Conservation (phyloP, 306 rosid genomes). For the Biancaea sappan region DNA sequence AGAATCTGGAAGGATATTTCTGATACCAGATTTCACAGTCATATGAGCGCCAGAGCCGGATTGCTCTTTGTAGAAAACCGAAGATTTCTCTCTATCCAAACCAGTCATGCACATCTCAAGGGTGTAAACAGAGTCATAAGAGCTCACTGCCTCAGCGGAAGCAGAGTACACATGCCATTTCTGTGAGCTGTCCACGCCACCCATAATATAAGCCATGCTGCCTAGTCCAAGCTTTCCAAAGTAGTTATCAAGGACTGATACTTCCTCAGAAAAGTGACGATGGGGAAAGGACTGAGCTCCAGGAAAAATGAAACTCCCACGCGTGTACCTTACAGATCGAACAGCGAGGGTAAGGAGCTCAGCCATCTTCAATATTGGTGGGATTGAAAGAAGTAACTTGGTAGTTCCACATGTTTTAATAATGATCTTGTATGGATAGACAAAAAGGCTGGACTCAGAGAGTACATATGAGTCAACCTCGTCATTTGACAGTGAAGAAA, state of each 20-base stretch:
- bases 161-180: slow-evolving; percentile 76
- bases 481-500: slow-evolving; percentile 55
- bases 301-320: slow-evolving; percentile 70
- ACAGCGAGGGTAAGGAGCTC: slow-evolving; percentile 47
- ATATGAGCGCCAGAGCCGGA: slow-evolving; percentile 50
- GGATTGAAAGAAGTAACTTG: slow-evolving; percentile 60
- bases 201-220: slow-evolving; percentile 65
- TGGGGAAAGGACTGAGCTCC: slow-evolving; percentile 71
- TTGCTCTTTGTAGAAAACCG: slow-evolving; percentile 53
- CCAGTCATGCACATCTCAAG: slow-evolving; percentile 81
- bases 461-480: slow-evolving; percentile 71
- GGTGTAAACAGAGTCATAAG: slow-evolving; percentile 42
- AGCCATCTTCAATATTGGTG: slow-evolving; percentile 57
- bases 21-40: slow-evolving; percentile 64
- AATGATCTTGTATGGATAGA: slow-evolving; percentile 63
- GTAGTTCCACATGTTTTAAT: slow-evolving; percentile 82
- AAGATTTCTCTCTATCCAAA: slow-evolving; percentile 52
- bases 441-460: slow-evolving; percentile 69
- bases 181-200: slow-evolving; percentile 43
- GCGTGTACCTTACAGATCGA: slow-evolving; percentile 58
- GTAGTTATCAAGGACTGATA: slow-evolving; percentile 47
- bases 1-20: slow-evolving; percentile 65
- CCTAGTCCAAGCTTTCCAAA: slow-evolving; percentile 61
- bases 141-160: slow-evolving; percentile 38
- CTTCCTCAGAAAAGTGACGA: slow-evolving; percentile 65